phyloP scores from a whole-genome alignment of 73 alveolate species.

The Symbiodinium natans region DNA sequence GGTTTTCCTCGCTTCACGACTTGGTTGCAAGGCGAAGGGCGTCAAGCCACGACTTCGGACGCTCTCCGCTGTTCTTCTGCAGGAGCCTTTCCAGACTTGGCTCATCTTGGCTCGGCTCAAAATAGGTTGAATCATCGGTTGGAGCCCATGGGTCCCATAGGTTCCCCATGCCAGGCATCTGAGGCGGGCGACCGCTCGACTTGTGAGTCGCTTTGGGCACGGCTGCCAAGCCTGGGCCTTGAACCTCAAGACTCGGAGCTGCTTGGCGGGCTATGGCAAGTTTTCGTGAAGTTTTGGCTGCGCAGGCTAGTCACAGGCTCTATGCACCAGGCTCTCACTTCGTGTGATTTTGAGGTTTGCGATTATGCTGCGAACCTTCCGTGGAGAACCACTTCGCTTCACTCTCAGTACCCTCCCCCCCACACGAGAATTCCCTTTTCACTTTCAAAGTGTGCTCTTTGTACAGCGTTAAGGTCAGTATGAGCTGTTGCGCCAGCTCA shows the following conservation, averaged over 20 bases:
- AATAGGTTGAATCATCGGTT: too few species aligned
- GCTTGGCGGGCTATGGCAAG: neutral
- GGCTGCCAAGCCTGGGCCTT: slow-evolving; percentile 75
- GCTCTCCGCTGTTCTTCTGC: slow-evolving; percentile 75
- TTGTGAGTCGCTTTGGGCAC: slow-evolving; percentile 83
- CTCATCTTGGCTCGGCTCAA: neutral
- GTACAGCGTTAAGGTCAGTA: slow-evolving; percentile 77
- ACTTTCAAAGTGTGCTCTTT: too few species aligned
- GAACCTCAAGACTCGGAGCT: slow-evolving; percentile 87
- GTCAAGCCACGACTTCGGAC: slow-evolving; percentile 92
- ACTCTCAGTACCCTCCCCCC: neutral
- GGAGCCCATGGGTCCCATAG: too few species aligned
- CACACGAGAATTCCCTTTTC: too few species aligned
- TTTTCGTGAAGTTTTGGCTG: neutral
- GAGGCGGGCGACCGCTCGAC: slow-evolving; percentile 61
- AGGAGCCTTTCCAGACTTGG: neutral
- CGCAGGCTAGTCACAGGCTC: too few species aligned
- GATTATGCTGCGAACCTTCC: slow-evolving; percentile 88
- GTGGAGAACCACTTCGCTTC: slow-evolving; percentile 45
- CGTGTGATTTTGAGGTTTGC: slow-evolving; percentile 17
- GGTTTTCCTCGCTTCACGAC: neutral
- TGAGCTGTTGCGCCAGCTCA: slow-evolving; percentile 72
- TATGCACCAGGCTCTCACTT: too few species aligned
- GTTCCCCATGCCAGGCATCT: slow-evolving; percentile 51
- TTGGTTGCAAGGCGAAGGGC: slow-evolving; percentile 44